Evolutionary conservation across 2,329 filamentous ascomycete species (phyloP).

Genomic region (Cladophialophora carrionii): DNA sequence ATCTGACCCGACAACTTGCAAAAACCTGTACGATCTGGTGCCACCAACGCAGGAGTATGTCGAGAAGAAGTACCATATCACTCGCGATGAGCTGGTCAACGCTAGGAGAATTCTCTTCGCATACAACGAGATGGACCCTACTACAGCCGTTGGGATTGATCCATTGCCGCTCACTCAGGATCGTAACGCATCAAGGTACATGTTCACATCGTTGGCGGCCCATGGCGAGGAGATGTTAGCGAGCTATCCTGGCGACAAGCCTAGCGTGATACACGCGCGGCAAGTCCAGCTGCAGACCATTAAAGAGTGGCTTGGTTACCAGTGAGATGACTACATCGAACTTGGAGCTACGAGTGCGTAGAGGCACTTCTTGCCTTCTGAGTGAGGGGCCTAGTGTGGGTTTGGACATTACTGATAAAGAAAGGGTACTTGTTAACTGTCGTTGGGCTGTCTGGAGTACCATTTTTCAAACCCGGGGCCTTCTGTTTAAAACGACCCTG

Average conservation of each 20-base stretch:
- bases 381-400: neutral
- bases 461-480: neutral
- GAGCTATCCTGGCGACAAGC: constrained; percentile 13
- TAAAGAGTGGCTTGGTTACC: constrained; percentile 19
- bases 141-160: constrained; percentile 14
- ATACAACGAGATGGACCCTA: constrained; percentile 20
- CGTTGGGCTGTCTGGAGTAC: neutral
- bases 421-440: neutral
- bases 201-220: constrained; percentile 16
- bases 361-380: no score
- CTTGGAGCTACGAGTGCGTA: neutral
- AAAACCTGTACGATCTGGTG: constrained; percentile 6
- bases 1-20: constrained; percentile 9
- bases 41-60: constrained; percentile 5
- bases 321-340: neutral
- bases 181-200: constrained; percentile 19
- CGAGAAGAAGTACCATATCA: constrained; percentile 19
- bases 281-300: constrained; percentile 16
- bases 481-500: neutral
- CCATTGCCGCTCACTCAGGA: constrained; percentile 15
- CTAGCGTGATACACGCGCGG: constrained; percentile 7
- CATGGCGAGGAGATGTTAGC: constrained; percentile 13
- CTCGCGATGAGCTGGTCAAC: constrained; percentile 16
- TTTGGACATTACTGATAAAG: neutral
- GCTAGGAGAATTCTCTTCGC: constrained; percentile 18